phyloP scores from a whole-genome alignment of 2,329 filamentous ascomycete genomes.

The Stagonosporopsis rhizophila region DNA sequence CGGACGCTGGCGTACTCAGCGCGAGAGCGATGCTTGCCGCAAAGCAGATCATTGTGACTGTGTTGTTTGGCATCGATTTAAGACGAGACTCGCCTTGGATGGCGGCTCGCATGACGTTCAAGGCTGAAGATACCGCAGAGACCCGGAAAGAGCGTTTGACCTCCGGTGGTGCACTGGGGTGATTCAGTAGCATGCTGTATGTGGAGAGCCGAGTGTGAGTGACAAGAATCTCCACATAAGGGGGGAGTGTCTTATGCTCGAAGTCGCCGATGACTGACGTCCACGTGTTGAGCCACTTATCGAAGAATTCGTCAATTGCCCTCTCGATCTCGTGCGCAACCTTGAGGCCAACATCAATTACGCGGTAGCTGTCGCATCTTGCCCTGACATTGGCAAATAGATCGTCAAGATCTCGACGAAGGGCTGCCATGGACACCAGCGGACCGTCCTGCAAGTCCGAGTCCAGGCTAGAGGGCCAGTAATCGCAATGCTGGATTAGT shows the following conservation, averaged over 20 bases:
- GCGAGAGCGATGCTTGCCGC: slow-evolving; percentile 62
- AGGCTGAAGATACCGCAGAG: slow-evolving; percentile 72
- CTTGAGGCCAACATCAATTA: slow-evolving; percentile 59
- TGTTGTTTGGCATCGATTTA: slow-evolving; percentile 80
- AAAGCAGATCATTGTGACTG: slow-evolving; percentile 79
- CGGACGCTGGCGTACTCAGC: slow-evolving; percentile 46
- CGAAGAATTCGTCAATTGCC: slow-evolving; percentile 70
- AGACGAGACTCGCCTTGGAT: slow-evolving; percentile 74
- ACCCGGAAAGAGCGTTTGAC: slow-evolving; percentile 77
- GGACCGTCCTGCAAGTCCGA: slow-evolving; percentile 73
- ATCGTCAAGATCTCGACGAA: slow-evolving; percentile 70
- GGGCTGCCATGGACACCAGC: slow-evolving; percentile 73
- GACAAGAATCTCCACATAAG: slow-evolving; percentile 77
- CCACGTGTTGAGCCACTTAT: slow-evolving; percentile 71
- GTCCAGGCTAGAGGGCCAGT: slow-evolving; percentile 70
- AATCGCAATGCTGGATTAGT: slow-evolving; percentile 71
- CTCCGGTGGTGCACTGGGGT: slow-evolving; percentile 72
- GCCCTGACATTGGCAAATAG: slow-evolving; percentile 65
- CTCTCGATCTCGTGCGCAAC: slow-evolving; percentile 54
- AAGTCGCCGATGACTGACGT: slow-evolving; percentile 31
- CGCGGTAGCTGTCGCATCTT: slow-evolving; percentile 66
- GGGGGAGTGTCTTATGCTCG: slow-evolving; percentile 64
- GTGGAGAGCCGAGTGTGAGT: slow-evolving; percentile 76
- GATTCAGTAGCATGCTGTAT: slow-evolving; percentile 77
- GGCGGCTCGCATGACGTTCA: slow-evolving; percentile 77